Base-by-base conservation (phyloP, 2,329 filamentous ascomycete species). In the Nemania diffusa region DNA sequence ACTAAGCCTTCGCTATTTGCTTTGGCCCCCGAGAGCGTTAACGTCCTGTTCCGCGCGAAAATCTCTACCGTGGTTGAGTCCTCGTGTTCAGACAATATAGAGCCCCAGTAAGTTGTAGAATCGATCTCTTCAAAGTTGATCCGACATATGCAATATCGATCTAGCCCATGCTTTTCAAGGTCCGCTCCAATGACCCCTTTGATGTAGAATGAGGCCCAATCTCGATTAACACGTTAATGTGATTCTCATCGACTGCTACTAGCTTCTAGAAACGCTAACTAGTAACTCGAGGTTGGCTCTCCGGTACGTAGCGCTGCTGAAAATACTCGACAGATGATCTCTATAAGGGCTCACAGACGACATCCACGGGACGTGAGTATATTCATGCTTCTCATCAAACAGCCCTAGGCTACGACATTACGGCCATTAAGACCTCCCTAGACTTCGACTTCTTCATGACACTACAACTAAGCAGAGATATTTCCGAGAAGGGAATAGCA, bases 401-500 rank as follows among this genome's bases (percentile, higher is more conserved):
- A 56, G 20, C 3, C 61, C 53, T 7, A 24, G 59, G 59, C 46
- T 46, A 63, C 26, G 64, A 69, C 32, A 11, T 69, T 3, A 60
- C 32, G 1, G 63, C 63, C 3, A 29, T 65, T 3, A 67, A 71
- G 37, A 57, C 65, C 48, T 67, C 67, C 0, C 57, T 71, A 1
- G 67, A 75, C 6, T 77, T 76, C 50, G 44, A 71, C 2, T 75
- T 77, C 53, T 77, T 76, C 59, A 48, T 46, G 0, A 22, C 73
- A 0, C 66, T 77, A 3, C 75, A 73, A 0, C 22, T 26, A 1
- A 46, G 70, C 3, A 64, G 69, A 0, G 65, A 65, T 0, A 73
- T 78, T 2, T 62, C 34, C 1, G 1, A 75, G 9, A 20, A 62
- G 0, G 68, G 71, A 5, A 62, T 76, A 24, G 73, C 72, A 0